Base-by-base conservation (phyloP, 441 rosid genomes). In the Mallotus repandus region DNA sequence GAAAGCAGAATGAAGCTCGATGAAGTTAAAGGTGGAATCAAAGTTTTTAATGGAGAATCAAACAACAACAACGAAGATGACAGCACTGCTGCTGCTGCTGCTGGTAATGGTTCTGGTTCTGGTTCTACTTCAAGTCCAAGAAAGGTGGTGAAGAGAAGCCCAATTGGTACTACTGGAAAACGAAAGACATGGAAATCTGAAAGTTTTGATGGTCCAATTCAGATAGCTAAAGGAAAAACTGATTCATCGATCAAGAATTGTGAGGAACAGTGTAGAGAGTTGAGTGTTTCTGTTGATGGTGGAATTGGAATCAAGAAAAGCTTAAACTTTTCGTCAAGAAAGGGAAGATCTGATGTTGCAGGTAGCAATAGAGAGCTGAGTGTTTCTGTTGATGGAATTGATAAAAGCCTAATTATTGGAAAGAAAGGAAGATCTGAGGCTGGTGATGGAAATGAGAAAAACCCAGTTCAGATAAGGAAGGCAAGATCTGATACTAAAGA, bases 1-100 rank as follows among this genome's bases (percentile, higher is more conserved):
- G 95, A 89, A 79, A 84, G 74, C 77, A 89, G 90, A 81, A 90
- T 90, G 97, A 91, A 86, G 85, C 81, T 32, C 29, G 88, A 88
- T 63, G 87, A 76, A 65, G 84, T 82, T 48, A 73, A 74, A 76
- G 86, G 87, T 66, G 91, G 88, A 9, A 73, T 90, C 18, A 87
- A 84, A 71, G 87, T 85, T 63, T 83, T 83, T 72, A 84, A 81
- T 81, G 89, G 83, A 19, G 91, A 78, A 32, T 76, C 64, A 6
- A 29, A 29, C 32, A 41, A 21, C 57, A 15, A 3, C 57, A 53
- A 4, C 12, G 22, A 14, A 11, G 60, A 63, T 14, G 73, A 54
- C 18, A 38, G n/a, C 18, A 16, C 10, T 70, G 32, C 2, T 29
- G 32, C 32, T 29, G 32, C 32, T 29, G 32, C 32, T 29, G 32